phyloP scores from a whole-genome alignment of 257 asterid species.

The Mitragyna speciosa region DNA sequence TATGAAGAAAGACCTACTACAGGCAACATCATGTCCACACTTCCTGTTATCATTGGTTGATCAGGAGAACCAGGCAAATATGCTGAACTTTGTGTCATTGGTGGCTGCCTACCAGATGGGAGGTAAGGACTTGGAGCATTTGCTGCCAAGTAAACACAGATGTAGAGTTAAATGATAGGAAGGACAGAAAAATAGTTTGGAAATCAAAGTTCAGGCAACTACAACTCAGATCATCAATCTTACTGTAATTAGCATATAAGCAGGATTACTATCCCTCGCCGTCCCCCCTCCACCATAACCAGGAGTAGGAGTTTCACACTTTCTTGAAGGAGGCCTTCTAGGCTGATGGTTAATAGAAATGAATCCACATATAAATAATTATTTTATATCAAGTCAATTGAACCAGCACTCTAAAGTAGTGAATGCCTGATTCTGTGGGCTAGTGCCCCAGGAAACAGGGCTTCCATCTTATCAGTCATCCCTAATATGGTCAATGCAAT shows the following conservation, averaged over 20 bases:
- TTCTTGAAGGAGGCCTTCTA: constrained; percentile 78
- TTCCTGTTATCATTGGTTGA: constrained; percentile 95
- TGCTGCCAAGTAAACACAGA: constrained; percentile 43
- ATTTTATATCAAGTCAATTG: not conserved
- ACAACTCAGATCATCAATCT: constrained; percentile 10
- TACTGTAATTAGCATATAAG: constrained; percentile 59
- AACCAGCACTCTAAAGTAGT: constrained; percentile 3
- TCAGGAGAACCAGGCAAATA: constrained; percentile 98
- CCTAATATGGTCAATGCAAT: constrained; percentile 46
- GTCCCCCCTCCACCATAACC: constrained; percentile 95
- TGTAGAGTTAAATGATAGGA: not conserved
- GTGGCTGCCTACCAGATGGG: constrained; percentile 97
- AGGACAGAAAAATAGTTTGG: not conserved
- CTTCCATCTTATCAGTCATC: constrained; percentile 95
- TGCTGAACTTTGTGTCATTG: constrained; percentile 95
- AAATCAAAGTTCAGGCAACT: not conserved
- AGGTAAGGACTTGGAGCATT: constrained; percentile 99
- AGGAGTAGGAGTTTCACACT: constrained; percentile 97
- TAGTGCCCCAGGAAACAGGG: constrained; percentile 96
- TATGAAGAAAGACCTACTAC: constrained; percentile 52
- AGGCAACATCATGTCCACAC: constrained; percentile 97
- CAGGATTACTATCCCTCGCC: constrained; percentile 77
- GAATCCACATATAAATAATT: not conserved
- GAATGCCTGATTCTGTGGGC: constrained; percentile 88
- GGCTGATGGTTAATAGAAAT: constrained; percentile 48